Percentiles rank a stretch among this genome's conserved stretches.
Conservation (phyloP, 78 protist genomes). For the Guillardia theta region DNA sequence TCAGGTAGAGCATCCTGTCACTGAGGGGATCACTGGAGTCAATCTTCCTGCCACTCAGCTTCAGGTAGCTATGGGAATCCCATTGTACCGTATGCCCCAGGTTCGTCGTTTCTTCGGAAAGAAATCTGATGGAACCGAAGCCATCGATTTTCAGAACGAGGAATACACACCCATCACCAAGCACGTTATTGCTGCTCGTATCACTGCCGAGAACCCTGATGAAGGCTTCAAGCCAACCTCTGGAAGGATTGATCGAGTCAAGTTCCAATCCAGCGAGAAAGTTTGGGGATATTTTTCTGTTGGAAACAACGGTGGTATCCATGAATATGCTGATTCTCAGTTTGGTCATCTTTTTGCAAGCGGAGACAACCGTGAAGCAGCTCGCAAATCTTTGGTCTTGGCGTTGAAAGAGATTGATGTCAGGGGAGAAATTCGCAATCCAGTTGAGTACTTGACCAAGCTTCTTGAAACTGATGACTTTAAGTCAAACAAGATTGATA, state of each 20-base stretch:
- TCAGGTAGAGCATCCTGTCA: constrained; percentile 88
- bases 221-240: constrained; percentile 91
- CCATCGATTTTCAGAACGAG: constrained; percentile 65
- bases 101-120: constrained; percentile 70
- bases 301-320: constrained; percentile 67
- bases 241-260: constrained; percentile 77
- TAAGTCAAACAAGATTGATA: constrained; percentile 66
- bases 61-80: constrained; percentile 95
- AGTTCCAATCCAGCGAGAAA: constrained; percentile 81
- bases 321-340: constrained; percentile 87
- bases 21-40: constrained; percentile 78
- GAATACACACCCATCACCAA: neutral
- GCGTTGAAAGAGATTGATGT: constrained; percentile 87
- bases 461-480: constrained; percentile 78
- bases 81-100: constrained; percentile 85
- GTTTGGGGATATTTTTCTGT: constrained; percentile 97
- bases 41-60: constrained; percentile 92
- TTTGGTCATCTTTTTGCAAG: constrained; percentile 94
- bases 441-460: constrained; percentile 79
- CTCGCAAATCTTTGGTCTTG: constrained; percentile 75
- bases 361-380: constrained; percentile 81
- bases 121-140: neutral
- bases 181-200: constrained; percentile 93
- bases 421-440: constrained; percentile 83
- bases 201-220: constrained; percentile 98